Evolutionary conservation across 2,329 filamentous ascomycete genomes (phyloP), one percentile per base, ranked within the genome.

Genomic region (Davidsoniella eucalypti): DNA sequence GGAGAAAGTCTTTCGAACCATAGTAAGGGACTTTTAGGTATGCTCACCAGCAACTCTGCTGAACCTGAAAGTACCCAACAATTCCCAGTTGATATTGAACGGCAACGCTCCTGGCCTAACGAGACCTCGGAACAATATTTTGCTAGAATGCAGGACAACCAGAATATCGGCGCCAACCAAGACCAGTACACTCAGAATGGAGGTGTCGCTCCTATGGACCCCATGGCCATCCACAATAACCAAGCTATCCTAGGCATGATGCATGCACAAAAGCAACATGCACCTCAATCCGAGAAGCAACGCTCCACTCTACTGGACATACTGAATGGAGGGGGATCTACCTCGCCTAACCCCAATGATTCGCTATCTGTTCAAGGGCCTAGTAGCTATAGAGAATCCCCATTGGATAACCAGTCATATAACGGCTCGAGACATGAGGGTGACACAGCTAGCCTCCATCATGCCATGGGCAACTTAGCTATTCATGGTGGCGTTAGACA

Each of bases 301-400:
- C 69, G 71, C 18, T 69, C 66, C 16, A 64, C 69, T 6, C 61
- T 77, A 17, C 62, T 77, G 12, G 69, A 65, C 18, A 73, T 77
- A 64, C 76, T 78, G 61, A 75, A 73, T 54, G 68, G 68, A 54
- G 55, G 60, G 8, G 40, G 17, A 1, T 26, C 46, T 38, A 44
- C 52, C 16, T 44, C 46, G 26, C 44, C 44, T 26, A 39, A 42
- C 7, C 18, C 41, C 10, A 33, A 47, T 18, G 29, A 33, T 9
- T n/a, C 38, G 5, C 26, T 49, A 40, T 47, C 44, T 17, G 43
- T 43, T 17, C 29, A 33, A 33, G 29, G 29, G 29, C 26, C 52
- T 17, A 44, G 44, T 18, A 53, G 52, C 37, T 53, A 53, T 40
- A 45, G 52, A 16, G 47, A 53, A 44, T 53, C 52, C 8, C 52